Conservation (phyloP, 257 asterid genomes). For the Paraleonurus japonicus region DNA sequence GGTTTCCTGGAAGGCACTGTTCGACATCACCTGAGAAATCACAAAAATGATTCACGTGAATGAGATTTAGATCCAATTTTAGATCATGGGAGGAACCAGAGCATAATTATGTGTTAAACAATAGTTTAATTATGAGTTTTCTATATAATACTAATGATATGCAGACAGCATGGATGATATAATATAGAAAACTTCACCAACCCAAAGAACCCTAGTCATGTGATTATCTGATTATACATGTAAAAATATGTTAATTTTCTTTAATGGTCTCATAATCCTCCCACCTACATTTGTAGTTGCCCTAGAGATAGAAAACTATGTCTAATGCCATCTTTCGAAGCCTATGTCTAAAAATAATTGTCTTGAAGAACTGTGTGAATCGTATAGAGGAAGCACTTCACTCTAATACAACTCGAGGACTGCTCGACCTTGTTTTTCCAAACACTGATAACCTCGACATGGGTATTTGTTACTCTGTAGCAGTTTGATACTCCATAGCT, state of each 20-base stretch:
- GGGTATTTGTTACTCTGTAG: background rate
- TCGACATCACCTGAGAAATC: slow-evolving; percentile 12
- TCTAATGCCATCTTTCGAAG: background rate
- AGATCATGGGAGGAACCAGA: background rate
- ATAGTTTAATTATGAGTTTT: background rate
- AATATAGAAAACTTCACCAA: background rate
- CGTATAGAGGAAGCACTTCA: too few relatives aligned
- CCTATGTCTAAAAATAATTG: too few relatives aligned
- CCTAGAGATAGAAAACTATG: background rate
- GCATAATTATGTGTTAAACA: background rate
- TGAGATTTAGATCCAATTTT: slow-evolving; percentile 19
- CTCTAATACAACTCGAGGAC: too few relatives aligned
- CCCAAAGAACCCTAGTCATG: background rate
- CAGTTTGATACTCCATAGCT: background rate
- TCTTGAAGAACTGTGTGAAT: too few relatives aligned
- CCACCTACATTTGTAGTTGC: background rate
- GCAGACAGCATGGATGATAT: background rate
- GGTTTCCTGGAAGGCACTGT: background rate
- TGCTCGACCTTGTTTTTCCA: too few relatives aligned
- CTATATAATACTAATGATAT: background rate
- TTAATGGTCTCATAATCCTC: background rate
- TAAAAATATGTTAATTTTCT: background rate
- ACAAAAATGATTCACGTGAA: background rate
- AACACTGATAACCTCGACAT: too few relatives aligned
- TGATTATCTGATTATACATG: background rate